A percentile compares a stretch with the other conserved stretches of the same genome.
phyloP scores from a whole-genome alignment of 2,329 filamentous ascomycete species.

The Lizonia empirigonia region DNA sequence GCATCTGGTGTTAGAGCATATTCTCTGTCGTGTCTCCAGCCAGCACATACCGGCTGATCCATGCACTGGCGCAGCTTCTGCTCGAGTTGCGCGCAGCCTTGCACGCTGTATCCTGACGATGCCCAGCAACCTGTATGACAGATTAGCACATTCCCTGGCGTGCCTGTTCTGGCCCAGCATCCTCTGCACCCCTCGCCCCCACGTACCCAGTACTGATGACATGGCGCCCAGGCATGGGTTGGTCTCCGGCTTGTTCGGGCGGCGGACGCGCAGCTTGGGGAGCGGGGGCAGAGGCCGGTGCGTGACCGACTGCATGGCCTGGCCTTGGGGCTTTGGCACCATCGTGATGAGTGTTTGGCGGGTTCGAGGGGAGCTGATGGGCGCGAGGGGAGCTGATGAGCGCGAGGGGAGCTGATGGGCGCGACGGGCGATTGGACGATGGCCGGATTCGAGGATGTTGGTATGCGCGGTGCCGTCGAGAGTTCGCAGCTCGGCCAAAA shows the following conservation, averaged over 20 bases:
- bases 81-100: constrained; percentile 65
- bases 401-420: constrained; percentile 1
- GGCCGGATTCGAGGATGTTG: not conserved
- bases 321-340: constrained; percentile 46
- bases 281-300: constrained; percentile 63
- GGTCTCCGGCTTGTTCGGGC: constrained; percentile 65
- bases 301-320: constrained; percentile 44
- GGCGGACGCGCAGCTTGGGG: constrained; percentile 67
- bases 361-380: not conserved
- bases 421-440: not conserved
- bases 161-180: constrained; percentile 1
- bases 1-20: constrained; percentile 22
- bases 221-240: constrained; percentile 71
- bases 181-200: not conserved
- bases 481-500: constrained; percentile 11
- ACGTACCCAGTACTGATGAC: constrained; percentile 68
- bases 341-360: constrained; percentile 27
- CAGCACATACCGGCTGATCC: constrained; percentile 73
- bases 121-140: constrained; percentile 75
- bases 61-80: constrained; percentile 71
- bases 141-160: constrained; percentile 33
- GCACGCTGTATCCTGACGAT: constrained; percentile 71
- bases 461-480: constrained; percentile 1
- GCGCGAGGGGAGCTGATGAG: not conserved
- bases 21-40: not conserved